A percentile compares a stretch with the other conserved stretches of the same genome.
phyloP scores from a whole-genome alignment of 2,329 filamentous ascomycete species.

The Penicillium brasilianum region DNA sequence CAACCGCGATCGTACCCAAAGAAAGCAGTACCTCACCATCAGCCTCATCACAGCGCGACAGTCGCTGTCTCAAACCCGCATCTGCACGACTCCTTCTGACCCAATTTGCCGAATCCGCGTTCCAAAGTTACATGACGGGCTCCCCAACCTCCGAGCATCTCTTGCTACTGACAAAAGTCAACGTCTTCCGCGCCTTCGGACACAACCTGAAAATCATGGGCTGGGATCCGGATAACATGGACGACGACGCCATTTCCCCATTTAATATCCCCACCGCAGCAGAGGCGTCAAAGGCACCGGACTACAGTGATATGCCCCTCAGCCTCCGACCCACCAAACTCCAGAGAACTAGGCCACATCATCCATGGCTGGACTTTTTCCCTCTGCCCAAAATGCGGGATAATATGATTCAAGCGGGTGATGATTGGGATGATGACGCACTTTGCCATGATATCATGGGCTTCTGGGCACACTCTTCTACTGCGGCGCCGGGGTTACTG shows the following conservation, averaged over 20 bases:
- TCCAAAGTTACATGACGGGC: conserved; percentile 33
- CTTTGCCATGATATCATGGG: conserved; percentile 48
- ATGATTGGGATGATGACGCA: conserved; percentile 41
- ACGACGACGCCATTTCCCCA: conserved; percentile 37
- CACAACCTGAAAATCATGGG: conserved; percentile 39
- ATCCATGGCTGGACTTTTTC: conserved; percentile 47
- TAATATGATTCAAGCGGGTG: conserved; percentile 43
- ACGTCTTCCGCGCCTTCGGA: conserved; percentile 42
- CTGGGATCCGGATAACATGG: conserved; percentile 29
- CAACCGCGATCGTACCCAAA: neutral
- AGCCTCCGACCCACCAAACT: conserved; percentile 46
- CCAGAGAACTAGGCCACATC: conserved; percentile 46
- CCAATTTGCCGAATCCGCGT: conserved; percentile 30
- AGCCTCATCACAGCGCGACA: neutral
- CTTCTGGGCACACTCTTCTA: conserved; percentile 32
- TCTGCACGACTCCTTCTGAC: conserved; percentile 16
- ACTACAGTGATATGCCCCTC: conserved; percentile 28
- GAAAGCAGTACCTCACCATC: neutral
- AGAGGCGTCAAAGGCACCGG: neutral
- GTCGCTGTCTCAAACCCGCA: conserved; percentile 4
- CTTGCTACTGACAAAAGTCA: conserved; percentile 41
- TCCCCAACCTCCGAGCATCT: conserved; percentile 39
- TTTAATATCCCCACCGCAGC: conserved; percentile 25
- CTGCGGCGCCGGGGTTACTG: conserved; percentile 43
- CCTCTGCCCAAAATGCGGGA: conserved; percentile 46